A percentile compares a stretch with the other conserved stretches of the same genome.
These are phyloP conservation scores for Pseudogymnoascus sp. DNA, from an alignment of 2,329 filamentous ascomycete genomes.

Conservation along the genomic window DNA sequence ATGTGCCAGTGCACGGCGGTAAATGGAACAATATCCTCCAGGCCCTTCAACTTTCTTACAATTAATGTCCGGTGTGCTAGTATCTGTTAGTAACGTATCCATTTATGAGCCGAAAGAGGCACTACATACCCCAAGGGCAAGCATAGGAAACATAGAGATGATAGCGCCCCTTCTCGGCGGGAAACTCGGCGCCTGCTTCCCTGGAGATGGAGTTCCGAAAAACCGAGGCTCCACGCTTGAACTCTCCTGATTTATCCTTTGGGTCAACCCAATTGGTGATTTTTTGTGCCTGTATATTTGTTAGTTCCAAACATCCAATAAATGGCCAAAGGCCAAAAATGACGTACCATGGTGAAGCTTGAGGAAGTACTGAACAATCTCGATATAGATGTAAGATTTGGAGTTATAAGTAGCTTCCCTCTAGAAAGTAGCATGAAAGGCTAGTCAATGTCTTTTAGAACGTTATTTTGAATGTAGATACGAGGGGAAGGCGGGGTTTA, in stretches of 20 bases:
- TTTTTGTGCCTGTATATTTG: slow-evolving; percentile 30
- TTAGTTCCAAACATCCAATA: background rate
- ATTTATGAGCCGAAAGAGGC: background rate
- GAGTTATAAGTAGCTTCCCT: background rate
- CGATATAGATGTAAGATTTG: slow-evolving; percentile 26
- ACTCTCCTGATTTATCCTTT: slow-evolving; percentile 76
- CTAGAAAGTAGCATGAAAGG: slow-evolving; percentile 5
- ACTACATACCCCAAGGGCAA: slow-evolving; percentile 46
- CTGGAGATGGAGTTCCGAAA: slow-evolving; percentile 66
- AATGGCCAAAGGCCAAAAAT: background rate
- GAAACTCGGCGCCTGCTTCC: slow-evolving; percentile 54
- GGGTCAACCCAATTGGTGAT: slow-evolving; percentile 82
- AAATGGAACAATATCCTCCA: slow-evolving; percentile 70
- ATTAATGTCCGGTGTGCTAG: slow-evolving; percentile 73
- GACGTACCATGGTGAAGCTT: slow-evolving; percentile 33
- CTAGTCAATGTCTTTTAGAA: background rate
- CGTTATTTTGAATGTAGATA: background rate
- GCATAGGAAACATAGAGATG: slow-evolving; percentile 78
- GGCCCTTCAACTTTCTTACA: slow-evolving; percentile 80
- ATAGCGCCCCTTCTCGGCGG: slow-evolving; percentile 80
- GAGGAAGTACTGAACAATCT: slow-evolving; percentile 68
- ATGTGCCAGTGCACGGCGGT: slow-evolving; percentile 54
- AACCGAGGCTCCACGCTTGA: slow-evolving; percentile 77
- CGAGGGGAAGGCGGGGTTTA: background rate
- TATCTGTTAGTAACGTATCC: background rate